Evolutionary conservation across 2,329 filamentous ascomycete genomes (phyloP), one percentile per base, ranked within the genome.

Genomic region (Pseudogymnoascus sp.): DNA sequence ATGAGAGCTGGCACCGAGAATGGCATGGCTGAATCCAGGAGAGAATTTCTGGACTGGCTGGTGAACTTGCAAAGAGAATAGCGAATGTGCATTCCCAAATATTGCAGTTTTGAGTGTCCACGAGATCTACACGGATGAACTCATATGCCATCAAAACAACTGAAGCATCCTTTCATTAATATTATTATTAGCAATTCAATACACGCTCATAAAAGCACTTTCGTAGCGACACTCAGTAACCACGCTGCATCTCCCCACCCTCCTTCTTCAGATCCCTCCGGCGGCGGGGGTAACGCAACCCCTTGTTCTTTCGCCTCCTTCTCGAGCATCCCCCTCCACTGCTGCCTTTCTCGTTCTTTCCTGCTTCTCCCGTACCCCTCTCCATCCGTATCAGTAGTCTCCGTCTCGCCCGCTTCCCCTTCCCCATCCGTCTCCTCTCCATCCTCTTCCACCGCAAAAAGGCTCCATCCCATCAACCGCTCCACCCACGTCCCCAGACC

Each of bases 231-330:
- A 65, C 80, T 86, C 61, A 88, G 72, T 54, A 89, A 72, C 86
- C 86, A 89, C 14, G 84, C 84, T 25, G 85, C 86, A 71, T 88
- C 86, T 62, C 82, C 79, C 86, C 85, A 88, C 7, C 80, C 81
- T 14, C 83, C 84, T 43, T 83, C 79, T 59, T 86, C 79, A 7
- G 77, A 74, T 41, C 78, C 78, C 58, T 76, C 75, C 8, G 77
- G 75, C 33, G 69, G 81, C 69, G 77, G 77, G 25, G 67, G 60
- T 28, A 71, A 69, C 18, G 61, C 63, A 28, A 64, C 50, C 6
- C 64, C 63, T 28, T 68, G 64, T 25, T 57, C 57, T 54, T 64
- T 36, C 59, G 62, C 36, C 62, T 66, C 16, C 64, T 61, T n/a
- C 64, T 67, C 20, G 66, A 66, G 22, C 67, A 68, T 6, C 65